Evolutionary conservation across 257 asterid species (phyloP).

Genomic region (Cinchona pubescens): DNA sequence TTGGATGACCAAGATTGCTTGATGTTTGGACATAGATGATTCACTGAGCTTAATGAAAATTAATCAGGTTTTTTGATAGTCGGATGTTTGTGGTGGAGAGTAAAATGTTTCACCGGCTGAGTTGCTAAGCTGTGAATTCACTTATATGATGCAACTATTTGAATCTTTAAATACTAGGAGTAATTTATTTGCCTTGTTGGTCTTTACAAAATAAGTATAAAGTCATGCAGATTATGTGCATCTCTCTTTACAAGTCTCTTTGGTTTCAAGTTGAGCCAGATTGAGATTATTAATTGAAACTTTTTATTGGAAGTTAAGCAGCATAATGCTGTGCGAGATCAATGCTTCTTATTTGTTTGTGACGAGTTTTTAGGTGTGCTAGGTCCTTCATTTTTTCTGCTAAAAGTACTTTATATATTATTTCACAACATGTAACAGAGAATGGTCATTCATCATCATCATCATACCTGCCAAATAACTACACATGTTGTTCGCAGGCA

Average conservation of each 20-base stretch:
- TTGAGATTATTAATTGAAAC: background rate
- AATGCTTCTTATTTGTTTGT: background rate
- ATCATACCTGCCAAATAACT: background rate
- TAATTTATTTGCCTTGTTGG: background rate
- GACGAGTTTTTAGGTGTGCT: background rate
- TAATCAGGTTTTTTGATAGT: background rate
- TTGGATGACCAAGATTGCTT: background rate
- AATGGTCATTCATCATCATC: background rate
- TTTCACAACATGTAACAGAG: background rate
- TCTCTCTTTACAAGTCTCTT: background rate
- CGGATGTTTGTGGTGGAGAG: background rate
- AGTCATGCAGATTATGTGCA: background rate
- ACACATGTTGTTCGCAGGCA: background rate
- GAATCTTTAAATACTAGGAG: background rate
- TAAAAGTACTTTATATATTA: background rate
- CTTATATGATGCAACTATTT: background rate
- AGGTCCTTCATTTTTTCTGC: background rate
- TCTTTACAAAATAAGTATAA: background rate
- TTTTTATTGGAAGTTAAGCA: background rate
- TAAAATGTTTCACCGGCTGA: background rate
- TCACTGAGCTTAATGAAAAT: background rate
- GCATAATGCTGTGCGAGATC: background rate
- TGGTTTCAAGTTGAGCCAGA: background rate
- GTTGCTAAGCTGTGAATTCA: background rate
- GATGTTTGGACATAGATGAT: background rate